Base-by-base conservation (phyloP, 306 rosid genomes). In the Rosa chinensis region DNA sequence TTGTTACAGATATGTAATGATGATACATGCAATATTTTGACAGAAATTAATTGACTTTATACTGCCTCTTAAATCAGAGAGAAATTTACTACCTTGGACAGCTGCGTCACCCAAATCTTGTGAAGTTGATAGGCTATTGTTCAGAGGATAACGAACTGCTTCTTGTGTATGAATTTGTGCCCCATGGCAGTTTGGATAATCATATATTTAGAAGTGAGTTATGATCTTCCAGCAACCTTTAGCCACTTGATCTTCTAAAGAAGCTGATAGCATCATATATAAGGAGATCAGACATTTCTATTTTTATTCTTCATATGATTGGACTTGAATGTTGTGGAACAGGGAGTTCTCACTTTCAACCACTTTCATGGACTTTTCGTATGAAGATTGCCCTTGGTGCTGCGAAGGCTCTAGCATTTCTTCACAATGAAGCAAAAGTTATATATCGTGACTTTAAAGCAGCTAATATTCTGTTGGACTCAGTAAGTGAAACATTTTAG, bases 351-450 rank as follows among this genome's bases (percentile, higher is more conserved):
- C 77, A 88, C 77, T 81, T 91, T 86, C 88, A 95, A 75, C 97
- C 96, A 0, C 93, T 93, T 81, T 88, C 97, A 8, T 95, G 99
- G 99, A 86, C 64, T 77, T 77, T 75, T 42, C 92, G 99, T 1
- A 79, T 95, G 90, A 95, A 86, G 88, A 89, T 95, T 86, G 93
- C 96, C n/a, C 89, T 93, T 50, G 94, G 89, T 62, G 94, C 99
- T 79, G 99, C 99, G 6, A 91, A 83, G 78, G 99, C 97, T 78
- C 89, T 95, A 78, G 98, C 96, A 59, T 95, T 77, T 83, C 99
- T 95, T 83, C 99, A 95, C 53, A 93, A 97, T n/a, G 98, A 93
- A 11, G 99, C 88, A 35, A 90, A 84, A 91, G 94, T 95, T 78
- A 91, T 95, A 53, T 88, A 88, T 35, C 86, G 98, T 45, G 98